Base-by-base conservation (phyloP, 805 yeast genomes). In the Ogataea siamensis region DNA sequence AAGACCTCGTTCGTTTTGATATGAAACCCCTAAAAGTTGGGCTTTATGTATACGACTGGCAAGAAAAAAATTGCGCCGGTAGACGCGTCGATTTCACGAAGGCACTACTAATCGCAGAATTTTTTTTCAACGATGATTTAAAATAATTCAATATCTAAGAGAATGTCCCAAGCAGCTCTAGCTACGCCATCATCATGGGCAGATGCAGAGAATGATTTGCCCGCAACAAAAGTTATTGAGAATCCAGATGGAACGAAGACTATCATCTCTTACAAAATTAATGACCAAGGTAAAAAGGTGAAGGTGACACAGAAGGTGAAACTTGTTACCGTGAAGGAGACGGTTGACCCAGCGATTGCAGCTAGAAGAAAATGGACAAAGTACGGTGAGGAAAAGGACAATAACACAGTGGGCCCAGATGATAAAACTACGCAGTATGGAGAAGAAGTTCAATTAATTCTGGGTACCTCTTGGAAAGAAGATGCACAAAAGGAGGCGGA, bases 201-300 rank as follows among this genome's bases (percentile, higher is more conserved):
- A 16, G 65, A 60, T 31, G 87, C 78, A 47, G 84, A 75, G 42
- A 80, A 75, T 55, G 87, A 82, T 51, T 83, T 82, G 45, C 74
- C 85, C 48, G 71, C 81, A 31, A 83, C 95, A 37, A 83, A 80
- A 60, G 74, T 87, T 53, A 83, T 79, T 38, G 74, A 74, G 31
- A 87, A 88, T 60, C 69, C 79, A 24, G 97, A 89, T 58, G 96
- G 96, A 39, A 84, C 96, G 43, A 87, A 85, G 65, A 87, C 96
- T 7, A 80, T 91, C 38, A 74, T 88, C 41, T 76, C 89, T 28
- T 89, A 73, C 69, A 75, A 83, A 57, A 66, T 77, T 48, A 83
- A 84, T 53, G 81, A 76, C 33, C 79, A 82, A 44, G 95, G 95
- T 43, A 80, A 86, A 62, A 88, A 83, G 59, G 87, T 84, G 47